These are phyloP conservation scores for Talaromyces albobiverticillius DNA, from an alignment of 2,329 filamentous ascomycete species.

Conservation along the genomic window DNA sequence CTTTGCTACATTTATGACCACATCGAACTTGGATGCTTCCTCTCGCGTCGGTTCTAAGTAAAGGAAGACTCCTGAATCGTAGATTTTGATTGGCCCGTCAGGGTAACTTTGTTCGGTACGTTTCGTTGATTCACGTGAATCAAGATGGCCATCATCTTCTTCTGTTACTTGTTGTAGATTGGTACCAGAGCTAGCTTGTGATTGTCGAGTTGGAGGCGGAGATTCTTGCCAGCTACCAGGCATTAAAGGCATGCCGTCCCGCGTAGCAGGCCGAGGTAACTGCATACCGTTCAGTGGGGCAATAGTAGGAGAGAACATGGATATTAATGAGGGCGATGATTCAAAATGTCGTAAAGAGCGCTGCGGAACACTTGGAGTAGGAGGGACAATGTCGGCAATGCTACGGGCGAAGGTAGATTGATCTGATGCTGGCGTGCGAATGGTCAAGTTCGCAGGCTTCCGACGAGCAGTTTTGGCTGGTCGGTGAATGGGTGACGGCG, in stretches of 20 bases:
- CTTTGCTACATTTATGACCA: conserved; percentile 64
- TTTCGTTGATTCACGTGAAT: conserved; percentile 56
- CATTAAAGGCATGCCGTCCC: conserved; percentile 27
- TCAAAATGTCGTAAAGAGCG: conserved; percentile 60
- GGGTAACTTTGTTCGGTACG: conserved; percentile 63
- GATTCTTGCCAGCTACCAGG: conserved; percentile 30
- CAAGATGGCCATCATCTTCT: conserved; percentile 49
- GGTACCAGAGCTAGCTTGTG: conserved; percentile 17
- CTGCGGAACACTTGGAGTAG: conserved; percentile 47
- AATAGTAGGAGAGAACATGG: conserved; percentile 51
- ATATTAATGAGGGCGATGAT: conserved; percentile 59
- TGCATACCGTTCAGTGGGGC: conserved; percentile 52
- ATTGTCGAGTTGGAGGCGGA: conserved; percentile 22
- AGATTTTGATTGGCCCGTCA: conserved; percentile 62
- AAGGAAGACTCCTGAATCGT: conserved; percentile 60
- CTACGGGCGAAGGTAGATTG: conserved; percentile 46
- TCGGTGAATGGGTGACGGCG: conserved; percentile 58
- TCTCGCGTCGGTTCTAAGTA: conserved; percentile 62
- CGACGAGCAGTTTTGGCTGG: conserved; percentile 53
- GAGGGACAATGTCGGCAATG: conserved; percentile 52
- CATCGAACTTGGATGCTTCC: conserved; percentile 60
- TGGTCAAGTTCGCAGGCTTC: conserved; percentile 59
- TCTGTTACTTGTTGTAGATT: conserved; percentile 43
- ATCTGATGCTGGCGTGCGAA: conserved; percentile 54
- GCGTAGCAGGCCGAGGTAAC: conserved; percentile 40